phyloP scores from a whole-genome alignment of 805 yeast species.

The Cyberlindnera sargentensis region DNA sequence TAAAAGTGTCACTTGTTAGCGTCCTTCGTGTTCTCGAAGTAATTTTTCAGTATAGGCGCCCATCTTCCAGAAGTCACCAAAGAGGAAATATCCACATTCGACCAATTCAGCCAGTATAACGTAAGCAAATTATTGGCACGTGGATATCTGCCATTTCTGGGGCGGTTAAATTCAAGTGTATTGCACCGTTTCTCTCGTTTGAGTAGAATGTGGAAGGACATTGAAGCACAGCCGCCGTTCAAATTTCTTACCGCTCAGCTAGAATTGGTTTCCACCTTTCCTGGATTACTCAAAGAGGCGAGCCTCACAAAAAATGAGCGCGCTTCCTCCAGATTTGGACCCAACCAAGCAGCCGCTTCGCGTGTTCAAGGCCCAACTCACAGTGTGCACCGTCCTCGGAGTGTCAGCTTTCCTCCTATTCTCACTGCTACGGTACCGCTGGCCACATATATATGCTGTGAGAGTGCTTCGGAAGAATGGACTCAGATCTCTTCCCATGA shows the following conservation, averaged over 20 bases:
- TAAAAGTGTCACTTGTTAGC: too few relatives aligned
- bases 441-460: conserved; percentile 85
- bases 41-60: too few relatives aligned
- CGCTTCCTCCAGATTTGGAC: conserved; percentile 24
- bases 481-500: conserved; percentile 27
- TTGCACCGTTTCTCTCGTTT: too few relatives aligned
- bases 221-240: too few relatives aligned
- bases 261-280: too few relatives aligned
- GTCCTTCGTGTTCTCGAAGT: too few relatives aligned
- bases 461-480: conserved; percentile 37
- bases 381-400: conserved; percentile 66
- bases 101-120: neutral
- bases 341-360: conserved; percentile 30
- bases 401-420: conserved; percentile 59
- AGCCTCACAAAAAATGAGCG: conserved; percentile 13
- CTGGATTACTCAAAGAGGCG: too few relatives aligned
- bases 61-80: too few relatives aligned
- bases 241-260: too few relatives aligned
- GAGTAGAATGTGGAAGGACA: too few relatives aligned
- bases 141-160: conserved; percentile 2
- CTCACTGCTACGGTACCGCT: conserved; percentile 60
- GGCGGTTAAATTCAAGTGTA: neutral
- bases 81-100: neutral
- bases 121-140: neutral
- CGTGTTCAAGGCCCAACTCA: conserved; percentile 78